Base-by-base conservation (phyloP, 2,329 filamentous ascomycete genomes). In the Fusarium paranaense region DNA sequence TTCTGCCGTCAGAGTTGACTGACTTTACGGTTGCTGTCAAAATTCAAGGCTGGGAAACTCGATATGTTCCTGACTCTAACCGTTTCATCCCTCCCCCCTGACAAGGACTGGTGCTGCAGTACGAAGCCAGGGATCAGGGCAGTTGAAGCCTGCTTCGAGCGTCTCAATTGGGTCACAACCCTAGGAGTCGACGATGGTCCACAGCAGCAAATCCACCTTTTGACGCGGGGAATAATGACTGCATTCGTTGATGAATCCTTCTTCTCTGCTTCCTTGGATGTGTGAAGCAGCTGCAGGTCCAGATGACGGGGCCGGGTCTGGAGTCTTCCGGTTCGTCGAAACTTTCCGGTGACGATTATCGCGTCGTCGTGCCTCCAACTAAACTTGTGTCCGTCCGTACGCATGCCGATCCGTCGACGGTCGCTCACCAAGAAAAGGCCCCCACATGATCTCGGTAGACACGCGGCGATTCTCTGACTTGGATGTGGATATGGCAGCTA, bases 61-160 rank as follows among this genome's bases (percentile, higher is more conserved):
- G 52, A 57, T 66, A 45, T 75, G 69, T 67, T 67, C 66, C 70
- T 67, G 27, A 70, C 69, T 52, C 67, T 56, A 50, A 54, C 50
- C 60, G 76, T 78, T 78, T 78, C 70, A 78, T 73, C 62, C 62
- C 60, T 72, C 66, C 64, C 67, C 70, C 71, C 72, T 71, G 72
- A 73, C 40, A 62, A 60, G 62, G 62, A 58, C 56, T 69, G 37
- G 54, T 32, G 45, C 25, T 60, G 61, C 52, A 37, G 58, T 52
- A 11, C 25, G 10, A 57, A 61, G 54, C 76, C 65, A 72, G 76
- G 50, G 76, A 67, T 30, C 64, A 69, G 71, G 76, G 65, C 40
- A 61, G 62, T 59, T 66, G 20, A 35, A 25, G 65, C 35, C 58
- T 54, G 67, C 73, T 66, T 73, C 60, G 38, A 74, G 67, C 67